phyloP scores from a whole-genome alignment of 148 eudicot genomes.

The Rhododendron vialii region DNA sequence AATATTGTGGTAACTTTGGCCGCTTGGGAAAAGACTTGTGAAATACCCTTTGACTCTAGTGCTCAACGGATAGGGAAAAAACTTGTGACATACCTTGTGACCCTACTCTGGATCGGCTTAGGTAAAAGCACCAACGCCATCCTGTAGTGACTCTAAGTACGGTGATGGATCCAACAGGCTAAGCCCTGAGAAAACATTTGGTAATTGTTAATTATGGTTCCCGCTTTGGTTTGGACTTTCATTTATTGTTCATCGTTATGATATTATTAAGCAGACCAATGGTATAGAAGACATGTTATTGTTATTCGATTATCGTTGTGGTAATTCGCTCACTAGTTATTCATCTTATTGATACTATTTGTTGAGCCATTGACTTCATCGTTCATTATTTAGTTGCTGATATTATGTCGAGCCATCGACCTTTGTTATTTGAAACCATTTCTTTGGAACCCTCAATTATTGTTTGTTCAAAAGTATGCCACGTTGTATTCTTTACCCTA shows the following conservation, averaged over 20 bases:
- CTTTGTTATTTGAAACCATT: background rate
- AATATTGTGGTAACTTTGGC: background rate
- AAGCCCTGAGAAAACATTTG: background rate
- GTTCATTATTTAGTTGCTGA: too few species aligned
- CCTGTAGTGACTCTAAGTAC: background rate
- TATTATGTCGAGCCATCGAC: background rate
- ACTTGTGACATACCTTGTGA: background rate
- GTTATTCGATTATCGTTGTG: background rate
- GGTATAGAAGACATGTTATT: background rate
- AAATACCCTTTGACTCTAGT: background rate
- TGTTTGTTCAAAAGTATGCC: too few species aligned
- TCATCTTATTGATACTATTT: background rate
- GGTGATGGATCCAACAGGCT: background rate
- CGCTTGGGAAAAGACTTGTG: background rate
- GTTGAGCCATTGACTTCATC: background rate
- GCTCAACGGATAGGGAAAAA: background rate
- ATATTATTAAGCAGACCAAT: background rate
- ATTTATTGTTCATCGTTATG: background rate
- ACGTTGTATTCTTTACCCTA: background rate
- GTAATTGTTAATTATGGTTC: background rate
- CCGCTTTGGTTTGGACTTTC: background rate
- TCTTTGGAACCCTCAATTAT: background rate
- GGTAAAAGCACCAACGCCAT: background rate
- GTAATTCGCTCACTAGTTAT: background rate
- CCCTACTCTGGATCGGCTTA: background rate